Percentiles rank a stretch among this genome's conserved stretches.
Conservation (phyloP, 164 flowering plant species). For the Liquidambar formosana region DNA sequence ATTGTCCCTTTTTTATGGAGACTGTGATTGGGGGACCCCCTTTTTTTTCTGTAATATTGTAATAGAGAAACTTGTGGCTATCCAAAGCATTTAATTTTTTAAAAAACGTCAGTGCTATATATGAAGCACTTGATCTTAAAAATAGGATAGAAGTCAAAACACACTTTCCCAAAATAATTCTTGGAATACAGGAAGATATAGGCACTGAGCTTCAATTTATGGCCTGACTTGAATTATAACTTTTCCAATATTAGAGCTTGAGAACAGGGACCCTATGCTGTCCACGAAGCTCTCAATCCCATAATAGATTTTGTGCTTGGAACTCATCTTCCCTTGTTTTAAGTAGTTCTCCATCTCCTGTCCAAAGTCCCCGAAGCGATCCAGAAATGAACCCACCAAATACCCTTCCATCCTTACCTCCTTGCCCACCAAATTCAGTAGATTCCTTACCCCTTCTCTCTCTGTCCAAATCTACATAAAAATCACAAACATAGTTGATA, state of each 20-base stretch:
- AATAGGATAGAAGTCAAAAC: too few relatives aligned
- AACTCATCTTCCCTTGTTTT: slow-evolving; percentile 36
- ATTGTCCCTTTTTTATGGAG: too few relatives aligned
- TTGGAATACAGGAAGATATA: too few relatives aligned
- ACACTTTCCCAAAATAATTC: too few relatives aligned
- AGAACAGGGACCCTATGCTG: slow-evolving; percentile 37
- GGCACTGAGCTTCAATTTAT: background rate
- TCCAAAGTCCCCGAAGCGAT: slow-evolving; percentile 37
- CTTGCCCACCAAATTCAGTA: slow-evolving; percentile 49
- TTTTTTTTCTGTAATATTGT: too few relatives aligned
- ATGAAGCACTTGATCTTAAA: too few relatives aligned
- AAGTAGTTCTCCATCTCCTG: slow-evolving; percentile 34
- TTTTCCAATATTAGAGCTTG: slow-evolving; percentile 45
- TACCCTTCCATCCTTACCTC: slow-evolving; percentile 52
- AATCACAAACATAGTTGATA: background rate
- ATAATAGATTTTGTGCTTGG: slow-evolving; percentile 29
- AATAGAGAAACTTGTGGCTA: too few relatives aligned
- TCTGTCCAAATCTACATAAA: slow-evolving; percentile 37
- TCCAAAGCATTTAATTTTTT: too few relatives aligned
- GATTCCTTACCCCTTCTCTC: slow-evolving; percentile 46
- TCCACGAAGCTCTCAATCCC: slow-evolving; percentile 50
- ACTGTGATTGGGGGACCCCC: too few relatives aligned
- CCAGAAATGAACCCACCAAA: slow-evolving; percentile 32
- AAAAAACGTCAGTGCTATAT: too few relatives aligned
- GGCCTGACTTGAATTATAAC: slow-evolving; percentile 31